Conservation (phyloP, 129 eudicot genomes). For the Tagetes patula region DNA sequence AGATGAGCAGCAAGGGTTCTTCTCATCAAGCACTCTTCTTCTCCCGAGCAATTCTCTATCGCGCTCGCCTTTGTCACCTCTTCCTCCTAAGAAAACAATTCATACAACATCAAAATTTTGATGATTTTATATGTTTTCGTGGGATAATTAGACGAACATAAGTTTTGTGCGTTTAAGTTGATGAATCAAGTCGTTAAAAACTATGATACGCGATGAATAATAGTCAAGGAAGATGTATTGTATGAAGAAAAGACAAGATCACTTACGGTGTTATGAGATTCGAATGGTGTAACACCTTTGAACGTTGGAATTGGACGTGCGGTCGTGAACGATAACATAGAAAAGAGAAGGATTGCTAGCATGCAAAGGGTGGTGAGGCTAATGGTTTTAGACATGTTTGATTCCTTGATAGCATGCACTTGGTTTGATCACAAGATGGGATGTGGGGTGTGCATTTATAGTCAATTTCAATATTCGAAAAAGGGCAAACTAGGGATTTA, state of each 20-base stretch:
- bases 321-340: constrained; percentile 32
- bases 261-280: constrained; percentile 40
- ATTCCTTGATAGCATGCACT: background rate
- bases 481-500: constrained; percentile 36
- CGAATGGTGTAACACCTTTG: constrained; percentile 52
- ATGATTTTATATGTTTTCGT: background rate
- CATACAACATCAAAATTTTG: background rate
- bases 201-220: background rate
- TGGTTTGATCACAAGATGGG: constrained; percentile 19
- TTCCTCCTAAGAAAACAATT: constrained; percentile 31
- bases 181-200: background rate
- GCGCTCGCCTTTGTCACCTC: constrained; percentile 31
- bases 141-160: background rate
- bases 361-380: constrained; percentile 57
- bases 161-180: background rate
- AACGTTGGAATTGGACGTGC: constrained; percentile 49
- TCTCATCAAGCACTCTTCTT: constrained; percentile 77
- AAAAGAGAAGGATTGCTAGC: constrained; percentile 46
- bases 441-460: constrained; percentile 40
- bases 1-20: constrained; percentile 58
- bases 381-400: constrained; percentile 46
- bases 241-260: background rate
- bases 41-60: constrained; percentile 51
- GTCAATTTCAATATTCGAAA: constrained; percentile 11
- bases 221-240: background rate